Evolutionary conservation across 768 basidiomycete species (phyloP).

Genomic region (Gymnopilus dilepis): DNA sequence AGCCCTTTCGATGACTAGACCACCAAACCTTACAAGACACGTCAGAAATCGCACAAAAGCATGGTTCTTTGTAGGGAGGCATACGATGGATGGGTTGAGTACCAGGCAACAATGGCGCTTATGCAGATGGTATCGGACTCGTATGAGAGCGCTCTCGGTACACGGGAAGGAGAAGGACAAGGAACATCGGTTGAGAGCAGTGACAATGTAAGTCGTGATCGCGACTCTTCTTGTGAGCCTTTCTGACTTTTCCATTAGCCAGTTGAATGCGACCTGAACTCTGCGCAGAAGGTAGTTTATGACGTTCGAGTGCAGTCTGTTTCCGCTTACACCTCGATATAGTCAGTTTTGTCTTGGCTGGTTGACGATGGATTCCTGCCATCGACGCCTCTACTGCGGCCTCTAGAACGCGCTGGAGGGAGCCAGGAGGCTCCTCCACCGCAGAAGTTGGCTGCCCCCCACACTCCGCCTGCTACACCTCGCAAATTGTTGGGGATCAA

Average conservation of each 20-base stretch:
- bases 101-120: conserved; percentile 10
- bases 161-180: conserved; percentile 8
- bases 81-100: too few species aligned
- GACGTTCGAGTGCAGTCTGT: not conserved
- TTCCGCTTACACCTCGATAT: not conserved
- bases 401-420: not conserved
- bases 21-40: too few species aligned
- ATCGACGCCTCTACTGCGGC: not conserved
- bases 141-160: conserved; percentile 12
- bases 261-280: not conserved
- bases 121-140: conserved; percentile 24
- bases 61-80: too few species aligned
- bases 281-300: not conserved
- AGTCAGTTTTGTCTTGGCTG: conserved; percentile 9
- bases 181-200: conserved; percentile 2
- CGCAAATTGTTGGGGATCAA: not conserved
- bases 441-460: too few species aligned
- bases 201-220: not conserved
- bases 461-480: not conserved
- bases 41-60: too few species aligned
- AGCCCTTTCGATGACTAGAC: too few species aligned
- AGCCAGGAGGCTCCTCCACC: too few species aligned
- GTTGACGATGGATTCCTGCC: conserved; percentile 9
- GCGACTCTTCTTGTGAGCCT: not conserved
- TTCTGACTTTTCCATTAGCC: not conserved